These are phyloP conservation scores for Gynandropsis gynandra DNA, from an alignment of 345 rosid species.

Conservation along the genomic window DNA sequence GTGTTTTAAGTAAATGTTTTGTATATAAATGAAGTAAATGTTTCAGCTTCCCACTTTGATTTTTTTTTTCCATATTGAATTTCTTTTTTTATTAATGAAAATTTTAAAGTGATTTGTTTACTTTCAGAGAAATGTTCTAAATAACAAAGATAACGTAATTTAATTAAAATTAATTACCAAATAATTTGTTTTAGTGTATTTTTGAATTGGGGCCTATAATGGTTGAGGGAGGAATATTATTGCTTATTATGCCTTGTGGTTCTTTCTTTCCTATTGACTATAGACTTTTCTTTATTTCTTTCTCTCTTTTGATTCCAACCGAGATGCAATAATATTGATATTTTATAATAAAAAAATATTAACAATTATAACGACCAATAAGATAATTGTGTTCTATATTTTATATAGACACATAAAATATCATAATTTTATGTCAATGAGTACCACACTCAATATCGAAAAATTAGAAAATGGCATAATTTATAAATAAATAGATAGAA, in stretches of 20 bases:
- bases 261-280: slow-evolving; percentile 37
- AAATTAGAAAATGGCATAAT: too few relatives aligned
- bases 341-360: slow-evolving; percentile 13
- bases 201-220: slow-evolving; percentile 5
- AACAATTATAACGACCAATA: slow-evolving; percentile 1
- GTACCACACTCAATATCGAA: too few relatives aligned
- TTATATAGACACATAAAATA: too few relatives aligned
- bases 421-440: too few relatives aligned
- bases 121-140: too few relatives aligned
- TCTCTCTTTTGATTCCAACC: slow-evolving; percentile 22
- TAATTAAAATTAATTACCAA: background rate
- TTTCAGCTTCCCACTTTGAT: slow-evolving; percentile 14
- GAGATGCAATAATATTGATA: slow-evolving; percentile 16
- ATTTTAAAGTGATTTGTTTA: background rate
- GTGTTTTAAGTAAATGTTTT: slow-evolving; percentile 14
- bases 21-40: slow-evolving; percentile 19
- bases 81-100: background rate
- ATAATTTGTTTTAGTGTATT: background rate
- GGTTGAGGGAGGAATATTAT: slow-evolving; percentile 29
- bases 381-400: too few relatives aligned
- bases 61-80: background rate
- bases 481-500: too few relatives aligned
- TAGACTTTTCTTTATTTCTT: slow-evolving; percentile 34
- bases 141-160: too few relatives aligned
- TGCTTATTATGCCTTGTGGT: slow-evolving; percentile 23